Evolutionary conservation across 495 filamentous ascomycete species (phyloP), one percentile per base, ranked within the genome.

Genomic region (Hypomontagnella monticulosa): DNA sequence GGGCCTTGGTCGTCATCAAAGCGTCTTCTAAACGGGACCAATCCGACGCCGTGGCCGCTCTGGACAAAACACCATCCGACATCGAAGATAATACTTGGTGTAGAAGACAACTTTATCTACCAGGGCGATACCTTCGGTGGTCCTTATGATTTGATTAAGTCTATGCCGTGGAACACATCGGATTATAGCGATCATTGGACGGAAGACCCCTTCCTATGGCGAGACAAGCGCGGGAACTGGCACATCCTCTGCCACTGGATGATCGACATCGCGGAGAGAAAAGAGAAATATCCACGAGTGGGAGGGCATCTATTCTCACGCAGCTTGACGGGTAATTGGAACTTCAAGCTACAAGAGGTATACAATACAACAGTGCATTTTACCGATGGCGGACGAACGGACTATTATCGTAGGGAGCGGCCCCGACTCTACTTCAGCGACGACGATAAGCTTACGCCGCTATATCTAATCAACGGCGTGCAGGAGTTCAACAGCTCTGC

Each of bases 201-300:
- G 27, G 76, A 81, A 56, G 77, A 80, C 56, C 76, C 73, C 11
- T 80, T 79, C 33, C 50, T 80, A 8, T 79, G 79, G 79, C 72
- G 67, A 1, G 77, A 80, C 36, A 76, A 74, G 53, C 69, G 77
- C 11, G 78, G 78, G 3, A 67, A 78, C 56, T 81, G 73, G 61
- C 77, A 80, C 59, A 67, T 77, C 18, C 63, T 81, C 0, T 63
- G 71, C 7, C 77, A 80, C 52, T 73, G 60, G 53, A 67, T 71
- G 32, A 57, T 79, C 15, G 73, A 78, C n/a, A 64, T 78, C 33
- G 74, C 73, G 6, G 63, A 72, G 5, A 65, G 65, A 1, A 62
- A 72, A n/a, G 71, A 70, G 32, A 69, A 72, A 57, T 77, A 75
- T 9, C 77, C 77, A 9, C 72, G 75, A 15, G 77, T 80, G 0